Conservation (phyloP, 805 yeast genomes). For the Ogataea trehaloabstinens region DNA sequence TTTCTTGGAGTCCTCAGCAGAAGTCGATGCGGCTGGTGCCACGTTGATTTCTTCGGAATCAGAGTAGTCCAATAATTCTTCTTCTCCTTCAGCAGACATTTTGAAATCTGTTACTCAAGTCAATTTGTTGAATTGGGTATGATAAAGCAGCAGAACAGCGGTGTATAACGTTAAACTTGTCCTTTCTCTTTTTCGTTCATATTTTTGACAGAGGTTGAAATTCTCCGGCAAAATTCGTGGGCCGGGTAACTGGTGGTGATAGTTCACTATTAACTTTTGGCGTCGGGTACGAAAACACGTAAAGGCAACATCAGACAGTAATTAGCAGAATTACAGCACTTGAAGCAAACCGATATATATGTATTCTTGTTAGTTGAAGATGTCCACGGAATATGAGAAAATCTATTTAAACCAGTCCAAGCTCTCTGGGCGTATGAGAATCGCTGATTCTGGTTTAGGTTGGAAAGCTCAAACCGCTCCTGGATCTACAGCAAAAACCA, state of each 20-base stretch:
- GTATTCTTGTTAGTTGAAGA: no score
- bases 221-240: not conserved
- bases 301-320: not conserved
- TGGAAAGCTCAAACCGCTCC: slow-evolving; percentile 64
- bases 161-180: slow-evolving; percentile 1
- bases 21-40: slow-evolving; percentile 48
- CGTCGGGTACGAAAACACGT: not conserved
- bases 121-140: no score
- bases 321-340: not conserved
- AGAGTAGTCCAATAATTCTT: slow-evolving; percentile 98
- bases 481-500: slow-evolving; percentile 47
- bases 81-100: slow-evolving; percentile 97
- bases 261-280: not conserved
- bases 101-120: slow-evolving; percentile 3
- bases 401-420: slow-evolving; percentile 87
- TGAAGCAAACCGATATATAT: no score
- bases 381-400: slow-evolving; percentile 73
- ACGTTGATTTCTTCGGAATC: slow-evolving; percentile 95
- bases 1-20: slow-evolving; percentile 45
- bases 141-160: no score
- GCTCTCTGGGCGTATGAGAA: slow-evolving; percentile 83
- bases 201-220: not conserved
- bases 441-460: slow-evolving; percentile 96
- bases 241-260: slow-evolving; percentile 14
- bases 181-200: not conserved